Evolutionary conservation across 108 stramenopile species (phyloP).

Genomic region (Chaetoceros muelleri): DNA sequence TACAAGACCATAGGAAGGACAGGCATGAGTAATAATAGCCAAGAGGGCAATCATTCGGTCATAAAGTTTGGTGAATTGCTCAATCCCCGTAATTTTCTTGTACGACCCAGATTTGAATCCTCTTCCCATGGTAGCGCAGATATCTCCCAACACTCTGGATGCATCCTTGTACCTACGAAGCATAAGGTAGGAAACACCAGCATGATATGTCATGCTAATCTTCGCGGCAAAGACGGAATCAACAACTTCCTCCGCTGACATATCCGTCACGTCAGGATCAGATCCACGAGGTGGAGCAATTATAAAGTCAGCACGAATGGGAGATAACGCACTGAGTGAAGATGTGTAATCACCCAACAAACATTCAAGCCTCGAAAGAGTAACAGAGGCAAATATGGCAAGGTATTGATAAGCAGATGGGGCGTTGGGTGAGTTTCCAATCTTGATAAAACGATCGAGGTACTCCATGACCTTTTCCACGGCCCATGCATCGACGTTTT

Average conservation of each 20-base stretch:
- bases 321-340: constrained; percentile 58
- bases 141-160: constrained; percentile 45
- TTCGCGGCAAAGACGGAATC: constrained; percentile 74
- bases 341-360: constrained; percentile 89
- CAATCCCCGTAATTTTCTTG: constrained; percentile 47
- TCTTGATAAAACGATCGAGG: constrained; percentile 76
- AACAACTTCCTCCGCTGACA: constrained; percentile 52
- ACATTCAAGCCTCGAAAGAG: constrained; percentile 89
- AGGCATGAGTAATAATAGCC: constrained; percentile 67
- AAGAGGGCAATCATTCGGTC: constrained; percentile 86
- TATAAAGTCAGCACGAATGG: constrained; percentile 40
- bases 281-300: constrained; percentile 14
- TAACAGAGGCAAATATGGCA: constrained; percentile 90
- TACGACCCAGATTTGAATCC: constrained; percentile 48
- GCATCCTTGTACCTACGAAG: constrained; percentile 92
- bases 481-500: constrained; percentile 86
- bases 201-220: constrained; percentile 87
- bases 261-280: constrained; percentile 28
- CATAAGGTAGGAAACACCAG: constrained; percentile 89
- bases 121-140: constrained; percentile 69
- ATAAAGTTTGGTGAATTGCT: constrained; percentile 71
- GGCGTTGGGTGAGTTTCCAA: constrained; percentile 42
- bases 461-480: constrained; percentile 87
- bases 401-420: constrained; percentile 65
- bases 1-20: constrained; percentile 29